Conservation (phyloP, 192 early-diverging fungal species). For the Podila epicladia region DNA sequence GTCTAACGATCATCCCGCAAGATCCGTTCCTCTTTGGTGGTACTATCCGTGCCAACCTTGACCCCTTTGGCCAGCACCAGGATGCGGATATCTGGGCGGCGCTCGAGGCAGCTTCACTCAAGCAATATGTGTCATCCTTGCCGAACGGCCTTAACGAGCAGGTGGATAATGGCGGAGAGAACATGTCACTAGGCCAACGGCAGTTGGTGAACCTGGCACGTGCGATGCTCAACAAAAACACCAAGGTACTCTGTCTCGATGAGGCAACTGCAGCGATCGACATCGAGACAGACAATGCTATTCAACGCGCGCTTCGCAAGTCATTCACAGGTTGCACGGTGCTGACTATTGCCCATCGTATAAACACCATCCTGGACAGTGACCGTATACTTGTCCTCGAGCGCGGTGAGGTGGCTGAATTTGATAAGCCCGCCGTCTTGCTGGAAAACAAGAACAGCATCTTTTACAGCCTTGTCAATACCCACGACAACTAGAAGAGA, state of each 20-base stretch:
- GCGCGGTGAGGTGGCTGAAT: slow-evolving; percentile 75
- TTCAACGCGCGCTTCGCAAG: slow-evolving; percentile 57
- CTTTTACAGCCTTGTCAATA: slow-evolving; percentile 52
- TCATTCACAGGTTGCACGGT: slow-evolving; percentile 59
- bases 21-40: slow-evolving; percentile 78
- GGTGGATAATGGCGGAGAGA: slow-evolving; percentile 82
- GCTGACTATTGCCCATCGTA: slow-evolving; percentile 67
- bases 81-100: slow-evolving; percentile 75
- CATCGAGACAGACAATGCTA: slow-evolving; percentile 49
- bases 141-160: slow-evolving; percentile 70
- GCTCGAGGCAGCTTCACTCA: slow-evolving; percentile 73
- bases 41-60: slow-evolving; percentile 64
- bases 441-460: slow-evolving; percentile 57
- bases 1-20: slow-evolving; percentile 83
- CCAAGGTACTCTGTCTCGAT: slow-evolving; percentile 33
- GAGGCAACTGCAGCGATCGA: slow-evolving; percentile 64
- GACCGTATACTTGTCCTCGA: slow-evolving; percentile 85
- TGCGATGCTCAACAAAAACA: slow-evolving; percentile 62
- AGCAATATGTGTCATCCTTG: slow-evolving; percentile 66
- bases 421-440: slow-evolving; percentile 70
- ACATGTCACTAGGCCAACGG: slow-evolving; percentile 85
- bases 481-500: slow-evolving; percentile 11
- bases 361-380: slow-evolving; percentile 76
- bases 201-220: slow-evolving; percentile 78
- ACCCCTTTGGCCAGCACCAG: slow-evolving; percentile 59